phyloP scores from a whole-genome alignment of 176 grass and related monocot genomes.

The Aegilops speltoides region DNA sequence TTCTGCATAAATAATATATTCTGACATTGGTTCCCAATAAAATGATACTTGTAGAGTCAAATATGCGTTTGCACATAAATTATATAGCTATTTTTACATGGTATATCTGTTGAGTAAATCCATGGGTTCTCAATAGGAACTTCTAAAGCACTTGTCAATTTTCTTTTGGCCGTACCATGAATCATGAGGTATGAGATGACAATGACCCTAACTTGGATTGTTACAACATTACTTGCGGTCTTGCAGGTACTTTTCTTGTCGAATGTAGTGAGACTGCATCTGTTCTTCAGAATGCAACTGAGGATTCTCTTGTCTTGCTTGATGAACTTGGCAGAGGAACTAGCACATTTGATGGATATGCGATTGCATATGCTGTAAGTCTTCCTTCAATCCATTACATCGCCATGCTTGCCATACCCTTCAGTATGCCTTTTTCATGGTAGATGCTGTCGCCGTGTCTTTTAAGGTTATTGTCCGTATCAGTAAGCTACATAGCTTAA shows the following conservation, averaged over 20 bases:
- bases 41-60: not conserved
- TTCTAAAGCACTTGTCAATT: not conserved
- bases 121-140: not conserved
- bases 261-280: conserved; percentile 92
- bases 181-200: conserved; percentile 1
- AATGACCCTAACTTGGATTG: not conserved
- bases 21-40: not conserved
- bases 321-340: conserved; percentile 98
- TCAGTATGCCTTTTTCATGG: not conserved
- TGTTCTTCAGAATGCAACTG: conserved; percentile 77
- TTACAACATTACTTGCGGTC: conserved; percentile 25
- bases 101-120: conserved; percentile 23
- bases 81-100: not conserved
- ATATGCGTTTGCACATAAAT: not conserved
- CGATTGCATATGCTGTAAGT: conserved; percentile 93
- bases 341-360: conserved; percentile 98
- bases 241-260: conserved; percentile 76
- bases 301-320: conserved; percentile 95
- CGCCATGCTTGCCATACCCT: not conserved
- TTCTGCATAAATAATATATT: not conserved
- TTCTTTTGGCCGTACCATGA: not conserved
- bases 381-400: not conserved
- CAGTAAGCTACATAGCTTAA: not conserved
- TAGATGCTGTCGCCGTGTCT: not conserved
- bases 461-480: not conserved